Conservation (phyloP, 1,139 yeast genomes). For the Debaryomyces singareniensis region DNA sequence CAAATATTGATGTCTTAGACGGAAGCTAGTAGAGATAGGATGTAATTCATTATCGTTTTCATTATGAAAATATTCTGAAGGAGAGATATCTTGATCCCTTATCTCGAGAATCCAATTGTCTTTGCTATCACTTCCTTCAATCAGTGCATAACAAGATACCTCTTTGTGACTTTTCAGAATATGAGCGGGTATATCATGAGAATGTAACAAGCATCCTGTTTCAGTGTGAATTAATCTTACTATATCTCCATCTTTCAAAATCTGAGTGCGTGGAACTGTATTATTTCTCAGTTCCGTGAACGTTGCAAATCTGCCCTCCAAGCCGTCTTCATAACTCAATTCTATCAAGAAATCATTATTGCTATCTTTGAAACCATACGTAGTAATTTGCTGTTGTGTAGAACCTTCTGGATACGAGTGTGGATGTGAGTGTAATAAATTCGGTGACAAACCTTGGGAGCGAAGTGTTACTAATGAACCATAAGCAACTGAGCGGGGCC, state of each 20-base stretch:
- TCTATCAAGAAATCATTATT: conserved; percentile 61
- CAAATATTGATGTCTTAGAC: conserved; percentile 52
- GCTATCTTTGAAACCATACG: conserved; percentile 66
- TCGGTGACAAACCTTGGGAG: conserved; percentile 69
- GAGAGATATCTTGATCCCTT: conserved; percentile 50
- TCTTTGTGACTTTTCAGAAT: conserved; percentile 50
- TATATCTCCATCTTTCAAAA: conserved; percentile 43
- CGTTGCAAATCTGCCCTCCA: conserved; percentile 22
- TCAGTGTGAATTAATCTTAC: conserved; percentile 50
- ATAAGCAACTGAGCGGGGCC: conserved; percentile 57
- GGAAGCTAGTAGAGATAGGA: conserved; percentile 65
- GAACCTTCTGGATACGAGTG: conserved; percentile 71
- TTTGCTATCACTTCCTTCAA: conserved; percentile 47
- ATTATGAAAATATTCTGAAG: conserved; percentile 41
- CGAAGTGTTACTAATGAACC: conserved; percentile 63
- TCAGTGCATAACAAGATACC: conserved; percentile 64
- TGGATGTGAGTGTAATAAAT: conserved; percentile 63
- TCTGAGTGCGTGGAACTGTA: conserved; percentile 11
- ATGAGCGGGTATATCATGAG: conserved; percentile 54
- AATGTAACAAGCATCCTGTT: conserved; percentile 53
- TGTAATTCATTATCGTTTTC: conserved; percentile 40
- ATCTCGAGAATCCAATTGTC: conserved; percentile 74
- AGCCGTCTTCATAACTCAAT: conserved; percentile 25
- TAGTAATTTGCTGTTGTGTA: conserved; percentile 67
- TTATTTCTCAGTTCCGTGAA: conserved; percentile 24